Evolutionary conservation across 306 rosid species (phyloP).

Genomic region (Comarum palustre): DNA sequence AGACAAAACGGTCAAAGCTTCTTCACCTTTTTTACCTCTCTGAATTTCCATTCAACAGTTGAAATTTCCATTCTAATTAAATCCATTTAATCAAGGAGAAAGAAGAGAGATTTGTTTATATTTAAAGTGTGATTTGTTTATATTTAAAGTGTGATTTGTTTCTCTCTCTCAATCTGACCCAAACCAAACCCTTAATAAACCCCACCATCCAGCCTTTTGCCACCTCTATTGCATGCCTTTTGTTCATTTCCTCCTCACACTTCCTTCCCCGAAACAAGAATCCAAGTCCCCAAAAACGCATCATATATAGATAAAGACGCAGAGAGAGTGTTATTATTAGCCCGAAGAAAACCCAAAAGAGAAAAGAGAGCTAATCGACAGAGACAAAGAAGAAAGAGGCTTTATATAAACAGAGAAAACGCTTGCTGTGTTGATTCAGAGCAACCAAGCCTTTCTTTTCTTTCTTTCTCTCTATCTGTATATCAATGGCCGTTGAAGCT

Average conservation of each 20-base stretch:
- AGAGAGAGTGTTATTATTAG: background rate
- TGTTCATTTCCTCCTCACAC: slow-evolving; percentile 35
- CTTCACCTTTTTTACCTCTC: background rate
- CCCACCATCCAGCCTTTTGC: slow-evolving; percentile 52
- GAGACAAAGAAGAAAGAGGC: background rate
- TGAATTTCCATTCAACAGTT: background rate
- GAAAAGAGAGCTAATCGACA: background rate
- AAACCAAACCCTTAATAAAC: slow-evolving; percentile 56
- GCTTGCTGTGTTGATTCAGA: background rate
- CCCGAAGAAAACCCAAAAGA: background rate
- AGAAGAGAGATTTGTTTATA: background rate
- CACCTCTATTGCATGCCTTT: slow-evolving; percentile 55
- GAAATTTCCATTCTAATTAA: too few species aligned
- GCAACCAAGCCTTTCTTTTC: background rate
- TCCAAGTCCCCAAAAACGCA: slow-evolving; percentile 15
- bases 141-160: background rate
- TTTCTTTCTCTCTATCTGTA: background rate
- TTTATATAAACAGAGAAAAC: background rate
- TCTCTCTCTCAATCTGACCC: slow-evolving; percentile 33
- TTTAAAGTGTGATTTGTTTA: too few species aligned
- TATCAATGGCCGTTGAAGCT: slow-evolving; percentile 81
- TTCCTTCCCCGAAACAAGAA: slow-evolving; percentile 18
- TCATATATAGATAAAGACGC: slow-evolving; percentile 5
- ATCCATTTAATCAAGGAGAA: background rate
- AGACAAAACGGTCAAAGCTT: slow-evolving; percentile 38